Percentiles rank a stretch among this genome's conserved stretches.
These are phyloP conservation scores for Vanrija sp. DNA, from an alignment of 1,284 basidiomycete genomes.

Conservation along the genomic window DNA sequence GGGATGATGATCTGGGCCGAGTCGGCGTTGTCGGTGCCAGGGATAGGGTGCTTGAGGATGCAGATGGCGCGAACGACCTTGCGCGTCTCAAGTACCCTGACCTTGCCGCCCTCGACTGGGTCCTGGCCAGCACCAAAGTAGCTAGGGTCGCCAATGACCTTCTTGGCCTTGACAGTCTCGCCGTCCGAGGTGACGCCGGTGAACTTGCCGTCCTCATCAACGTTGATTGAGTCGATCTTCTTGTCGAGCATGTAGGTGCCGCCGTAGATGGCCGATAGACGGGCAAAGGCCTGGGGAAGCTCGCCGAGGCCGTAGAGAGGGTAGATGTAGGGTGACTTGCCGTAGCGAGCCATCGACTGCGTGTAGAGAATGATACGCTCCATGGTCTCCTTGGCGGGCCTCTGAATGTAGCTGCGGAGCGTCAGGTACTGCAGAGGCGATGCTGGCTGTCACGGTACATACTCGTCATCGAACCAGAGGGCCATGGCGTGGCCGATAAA, in stretches of 20 bases:
- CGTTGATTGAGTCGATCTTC: conserved; percentile 84
- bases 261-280: conserved; percentile 96
- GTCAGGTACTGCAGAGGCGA: background rate
- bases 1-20: conserved; percentile 94
- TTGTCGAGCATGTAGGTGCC: conserved; percentile 99
- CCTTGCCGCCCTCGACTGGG: conserved; percentile 59
- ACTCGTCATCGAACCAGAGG: conserved; percentile 96
- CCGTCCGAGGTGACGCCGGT: conserved; percentile 83
- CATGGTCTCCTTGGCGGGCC: conserved; percentile 84
- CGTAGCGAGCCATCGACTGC: conserved; percentile 97
- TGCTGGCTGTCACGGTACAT: conserved; percentile 43
- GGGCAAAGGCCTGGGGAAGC: conserved; percentile 97
- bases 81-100: conserved; percentile 84
- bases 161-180: conserved; percentile 95
- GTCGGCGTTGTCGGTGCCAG: conserved; percentile 92
- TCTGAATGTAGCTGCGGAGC: conserved; percentile 74
- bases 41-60: conserved; percentile 96
- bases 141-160: conserved; percentile 96
- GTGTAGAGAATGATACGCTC: conserved; percentile 97
- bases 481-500: conserved; percentile 99
- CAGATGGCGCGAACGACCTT: conserved; percentile 98
- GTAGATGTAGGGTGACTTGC: conserved; percentile 99
- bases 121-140: conserved; percentile 80
- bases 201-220: conserved; percentile 81
- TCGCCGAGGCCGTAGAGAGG: conserved; percentile 98